Evolutionary conservation across 768 basidiomycete species (phyloP), one percentile per base, ranked within the genome.

Genomic region (Russula emetica): DNA sequence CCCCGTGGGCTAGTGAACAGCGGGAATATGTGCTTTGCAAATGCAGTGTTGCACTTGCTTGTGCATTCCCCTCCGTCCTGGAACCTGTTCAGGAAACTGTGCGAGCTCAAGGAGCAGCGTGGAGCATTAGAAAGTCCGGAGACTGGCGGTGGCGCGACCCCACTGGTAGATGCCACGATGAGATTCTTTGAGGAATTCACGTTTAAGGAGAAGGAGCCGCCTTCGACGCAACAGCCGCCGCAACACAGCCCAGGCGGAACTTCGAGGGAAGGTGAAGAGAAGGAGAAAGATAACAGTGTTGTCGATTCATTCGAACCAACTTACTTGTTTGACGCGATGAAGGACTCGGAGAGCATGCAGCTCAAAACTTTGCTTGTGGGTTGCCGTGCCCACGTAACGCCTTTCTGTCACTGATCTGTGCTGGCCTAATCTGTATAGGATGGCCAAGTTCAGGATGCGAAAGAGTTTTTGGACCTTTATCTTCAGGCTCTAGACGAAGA

Each of bases 1-100:
- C 85, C 92, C 0, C 80, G 94, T 16, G 96, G 96, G 5, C 76
- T 98, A 55, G 80, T 98, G 68, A 98, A 99, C 74, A 88, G 84
- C 3, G 95, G 96, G 1, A 99, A 98, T 75, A 87, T 97, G 86
- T 99, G 96, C 74, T 99, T 98, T 72, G 94, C 94, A 30, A 99
- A 97, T 70, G 85, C 94, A 0, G 90, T 98, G 28, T 77, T 99
- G 34, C 96, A 98, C 76, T 84, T 90, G 2, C 80, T 99, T 30
- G 82, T 95, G 0, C 95, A 94, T 74, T 93, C 89, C 69, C 81
- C 83, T 22, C 92, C 90, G 1, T 98, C 98, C 74, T 85, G 86
- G 70, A 79, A 79, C 50, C 74, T 98, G 40, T 89, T 99, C 71
- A 77, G 75, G 22, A 85, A 90, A 66, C 77, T 98, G 2, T 87